Evolutionary conservation across 78 protist genomes (phyloP).

Genomic region (Anaeramoeba flamelloides): DNA sequence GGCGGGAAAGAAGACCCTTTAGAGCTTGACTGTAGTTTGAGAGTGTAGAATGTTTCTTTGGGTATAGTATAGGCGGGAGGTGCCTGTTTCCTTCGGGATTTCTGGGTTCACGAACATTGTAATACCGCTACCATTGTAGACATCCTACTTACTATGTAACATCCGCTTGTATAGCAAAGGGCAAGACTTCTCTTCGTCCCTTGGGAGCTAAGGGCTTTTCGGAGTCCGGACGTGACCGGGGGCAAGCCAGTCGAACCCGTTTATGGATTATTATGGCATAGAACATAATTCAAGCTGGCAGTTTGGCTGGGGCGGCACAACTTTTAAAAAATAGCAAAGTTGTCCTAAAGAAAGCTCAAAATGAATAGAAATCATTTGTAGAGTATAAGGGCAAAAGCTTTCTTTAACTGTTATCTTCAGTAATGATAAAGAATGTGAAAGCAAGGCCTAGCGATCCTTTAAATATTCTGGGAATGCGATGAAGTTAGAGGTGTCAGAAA

Average conservation of each 20-base stretch:
- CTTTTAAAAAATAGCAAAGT: slow-evolving; percentile 65
- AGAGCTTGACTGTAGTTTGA: slow-evolving; percentile 80
- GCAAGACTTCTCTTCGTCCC: background rate
- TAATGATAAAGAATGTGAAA: slow-evolving; percentile 72
- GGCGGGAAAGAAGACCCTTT: slow-evolving; percentile 86
- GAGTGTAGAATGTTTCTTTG: slow-evolving; percentile 21
- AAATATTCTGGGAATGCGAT: slow-evolving; percentile 24
- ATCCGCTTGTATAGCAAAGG: background rate
- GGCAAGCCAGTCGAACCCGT: background rate
- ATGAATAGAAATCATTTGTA: slow-evolving; percentile 68
- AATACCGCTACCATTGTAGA: slow-evolving; percentile 52
- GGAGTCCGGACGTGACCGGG: background rate
- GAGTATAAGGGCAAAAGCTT: slow-evolving; percentile 66
- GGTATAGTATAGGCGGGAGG: slow-evolving; percentile 68
- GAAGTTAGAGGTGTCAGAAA: slow-evolving; percentile 84
- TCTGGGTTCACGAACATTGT: slow-evolving; percentile 22
- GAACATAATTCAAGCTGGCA: slow-evolving; percentile 53
- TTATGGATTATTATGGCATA: background rate
- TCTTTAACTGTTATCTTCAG: slow-evolving; percentile 66
- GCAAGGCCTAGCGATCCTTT: slow-evolving; percentile 84
- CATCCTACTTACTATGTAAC: slow-evolving; percentile 32
- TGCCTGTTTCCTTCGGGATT: background rate
- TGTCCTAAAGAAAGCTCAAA: slow-evolving; percentile 66
- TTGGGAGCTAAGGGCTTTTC: background rate
- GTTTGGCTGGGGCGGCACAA: slow-evolving; percentile 84